A percentile compares a stretch with the other conserved stretches of the same genome.
Conservation (phyloP, 2,329 filamentous ascomycete species). For the Rosellinia necatrix region DNA sequence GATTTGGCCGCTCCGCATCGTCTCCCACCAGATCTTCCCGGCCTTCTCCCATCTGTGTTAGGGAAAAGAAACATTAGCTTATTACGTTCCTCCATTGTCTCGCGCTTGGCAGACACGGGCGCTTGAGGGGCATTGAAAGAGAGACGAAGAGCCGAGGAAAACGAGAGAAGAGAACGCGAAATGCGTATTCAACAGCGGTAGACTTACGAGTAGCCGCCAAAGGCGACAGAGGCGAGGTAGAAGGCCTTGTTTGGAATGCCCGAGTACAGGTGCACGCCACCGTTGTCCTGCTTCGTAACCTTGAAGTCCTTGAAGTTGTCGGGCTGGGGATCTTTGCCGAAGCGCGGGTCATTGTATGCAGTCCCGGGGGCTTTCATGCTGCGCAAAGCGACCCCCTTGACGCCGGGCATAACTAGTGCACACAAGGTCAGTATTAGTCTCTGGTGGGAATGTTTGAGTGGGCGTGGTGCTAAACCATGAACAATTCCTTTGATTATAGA, state of each 20-base stretch:
- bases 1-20: constrained; percentile 50
- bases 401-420: constrained; percentile 53
- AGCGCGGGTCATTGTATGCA: constrained; percentile 56
- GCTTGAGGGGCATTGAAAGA: too few species aligned
- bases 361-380: constrained; percentile 60
- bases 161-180: background rate
- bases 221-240: constrained; percentile 51
- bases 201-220: constrained; percentile 51
- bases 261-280: constrained; percentile 60
- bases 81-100: too few species aligned
- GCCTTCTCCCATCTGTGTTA: constrained; percentile 56
- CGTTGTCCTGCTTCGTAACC: constrained; percentile 50
- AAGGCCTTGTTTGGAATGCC: constrained; percentile 64
- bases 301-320: constrained; percentile 52
- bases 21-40: constrained; percentile 58
- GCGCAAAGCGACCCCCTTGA: constrained; percentile 57
- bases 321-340: constrained; percentile 59
- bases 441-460: too few species aligned
- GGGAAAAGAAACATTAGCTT: too few species aligned
- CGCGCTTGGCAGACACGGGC: too few species aligned
- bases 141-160: background rate
- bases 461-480: too few species aligned
- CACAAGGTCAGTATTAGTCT: too few species aligned
- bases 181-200: background rate
- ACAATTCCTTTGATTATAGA: too few species aligned